Base-by-base conservation (phyloP, 2,329 filamentous ascomycete species). In the Tolypocladium ophioglossoides region DNA sequence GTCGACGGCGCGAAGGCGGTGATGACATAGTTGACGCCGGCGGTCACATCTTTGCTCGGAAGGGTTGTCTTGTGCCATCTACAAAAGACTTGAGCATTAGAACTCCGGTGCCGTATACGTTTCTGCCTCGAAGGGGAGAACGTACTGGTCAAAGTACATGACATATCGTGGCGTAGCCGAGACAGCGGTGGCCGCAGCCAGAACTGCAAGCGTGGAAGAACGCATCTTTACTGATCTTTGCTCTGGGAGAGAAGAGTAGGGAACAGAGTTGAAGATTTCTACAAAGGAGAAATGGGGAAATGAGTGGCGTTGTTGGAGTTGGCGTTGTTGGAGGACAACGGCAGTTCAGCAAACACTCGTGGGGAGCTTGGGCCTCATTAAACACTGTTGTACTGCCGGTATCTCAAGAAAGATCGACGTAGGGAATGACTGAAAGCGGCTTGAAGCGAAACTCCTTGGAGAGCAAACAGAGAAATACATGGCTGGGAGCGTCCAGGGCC, bases 1-100 rank as follows among this genome's bases (percentile, higher is more conserved):
- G 71, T 69, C 0, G 77, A 77, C 51, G 70, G 70, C 51, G 80
- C 79, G 57, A 83, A 83, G 2, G 74, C 72, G 57, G 80, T 77
- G 56, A 79, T 74, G 34, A 80, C 78, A 59, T 82, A 74, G 27
- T 75, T 81, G 58, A 83, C 72, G 30, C 73, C 68, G 2, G 68
- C 60, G 0, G 74, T 76, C 27, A 73, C 56, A 1, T 66, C 60
- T 44, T 64, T 69, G 55, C 63, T 44, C 0, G 69, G 75, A 0
- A 76, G 63, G 14, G 59, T 64, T 3, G 57, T 56, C 1, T 59
- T 69, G 55, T 78, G 74, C 54, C 66, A 77, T 63, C 74, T 77
- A 14, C 4, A n/a, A 30, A 4, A 1, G 30, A 10, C 2, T 24
- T 7, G 16, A 46, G 14, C 7, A 12, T 30, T 46, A 30, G 41